Conservation (phyloP, 257 asterid genomes). For the Petrea volubilis region DNA sequence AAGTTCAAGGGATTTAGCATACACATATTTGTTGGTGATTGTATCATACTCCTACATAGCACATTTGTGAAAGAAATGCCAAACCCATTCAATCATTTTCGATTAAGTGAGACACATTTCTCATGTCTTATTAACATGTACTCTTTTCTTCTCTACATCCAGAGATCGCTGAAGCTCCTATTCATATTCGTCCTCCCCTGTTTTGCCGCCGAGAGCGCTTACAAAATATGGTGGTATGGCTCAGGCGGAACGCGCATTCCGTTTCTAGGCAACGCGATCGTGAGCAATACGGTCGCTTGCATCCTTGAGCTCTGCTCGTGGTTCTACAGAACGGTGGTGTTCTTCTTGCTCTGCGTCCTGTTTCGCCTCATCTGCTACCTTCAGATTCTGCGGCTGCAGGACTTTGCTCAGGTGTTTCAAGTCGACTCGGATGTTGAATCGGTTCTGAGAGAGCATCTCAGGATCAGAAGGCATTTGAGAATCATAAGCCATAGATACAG, state of each 20-base stretch:
- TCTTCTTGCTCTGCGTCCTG: conserved; percentile 52
- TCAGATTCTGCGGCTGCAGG: conserved; percentile 84
- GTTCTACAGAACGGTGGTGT: conserved; percentile 49
- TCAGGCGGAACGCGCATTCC: conserved; percentile 55
- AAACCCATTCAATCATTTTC: background rate
- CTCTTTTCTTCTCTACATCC: conserved; percentile 4
- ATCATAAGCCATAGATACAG: conserved; percentile 85
- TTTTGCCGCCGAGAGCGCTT: conserved; percentile 46
- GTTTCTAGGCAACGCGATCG: conserved; percentile 40
- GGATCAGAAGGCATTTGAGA: conserved; percentile 72
- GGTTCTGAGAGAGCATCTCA: conserved; percentile 69
- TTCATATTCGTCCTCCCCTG: conserved; percentile 60
- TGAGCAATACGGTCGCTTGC: conserved; percentile 53
- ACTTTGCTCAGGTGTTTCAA: conserved; percentile 73
- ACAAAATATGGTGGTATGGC: conserved; percentile 66
- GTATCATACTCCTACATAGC: too few species aligned
- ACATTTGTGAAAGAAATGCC: too few species aligned
- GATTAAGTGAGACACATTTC: background rate
- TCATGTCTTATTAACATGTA: background rate
- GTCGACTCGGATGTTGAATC: conserved; percentile 69
- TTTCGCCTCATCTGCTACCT: conserved; percentile 83
- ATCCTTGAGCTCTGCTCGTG: conserved; percentile 61
- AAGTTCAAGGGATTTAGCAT: too few species aligned
- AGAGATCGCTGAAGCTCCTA: conserved; percentile 52
- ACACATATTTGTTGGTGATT: too few species aligned